Percentiles rank a stretch among this genome's conserved stretches.
These are phyloP conservation scores for Castanea crenata DNA, from an alignment of 306 rosid species.

Conservation along the genomic window DNA sequence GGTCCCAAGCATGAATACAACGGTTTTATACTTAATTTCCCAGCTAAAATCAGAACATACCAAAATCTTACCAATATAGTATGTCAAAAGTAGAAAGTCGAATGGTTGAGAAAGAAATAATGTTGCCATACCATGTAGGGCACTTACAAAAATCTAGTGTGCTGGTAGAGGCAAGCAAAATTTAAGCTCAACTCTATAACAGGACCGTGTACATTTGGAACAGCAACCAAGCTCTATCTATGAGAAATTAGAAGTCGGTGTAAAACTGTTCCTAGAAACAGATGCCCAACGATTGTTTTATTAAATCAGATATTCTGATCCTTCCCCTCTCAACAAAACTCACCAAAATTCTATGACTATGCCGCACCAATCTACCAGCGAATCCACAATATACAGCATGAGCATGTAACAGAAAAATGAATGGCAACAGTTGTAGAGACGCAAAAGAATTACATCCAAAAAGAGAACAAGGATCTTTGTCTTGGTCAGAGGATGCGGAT, in stretches of 20 bases:
- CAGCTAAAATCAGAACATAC: not conserved
- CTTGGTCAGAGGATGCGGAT: conserved; percentile 6
- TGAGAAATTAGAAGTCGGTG: not conserved
- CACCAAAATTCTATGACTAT: conserved; percentile 10
- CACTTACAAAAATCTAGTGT: not conserved
- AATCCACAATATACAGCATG: not conserved
- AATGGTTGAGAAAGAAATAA: not conserved
- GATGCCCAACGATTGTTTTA: not conserved
- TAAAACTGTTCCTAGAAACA: not conserved
- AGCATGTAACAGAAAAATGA: not conserved
- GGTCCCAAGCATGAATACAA: no score
- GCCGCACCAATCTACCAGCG: conserved; percentile 13
- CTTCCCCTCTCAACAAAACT: conserved; percentile 7
- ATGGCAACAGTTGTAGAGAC: not conserved
- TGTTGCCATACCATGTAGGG: not conserved
- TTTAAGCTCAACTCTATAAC: not conserved
- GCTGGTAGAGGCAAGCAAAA: not conserved
- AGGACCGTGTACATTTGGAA: not conserved
- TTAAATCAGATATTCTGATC: conserved; percentile 2
- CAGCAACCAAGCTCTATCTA: not conserved
- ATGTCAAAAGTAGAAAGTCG: not conserved
- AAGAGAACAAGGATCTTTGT: conserved; percentile 16
- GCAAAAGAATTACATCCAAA: conserved; percentile 8
- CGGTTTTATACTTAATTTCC: no score
- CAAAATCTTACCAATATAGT: not conserved